Evolutionary conservation across 805 yeast species (phyloP), one percentile per base, ranked within the genome.

Genomic region (Ogataea allantospora): DNA sequence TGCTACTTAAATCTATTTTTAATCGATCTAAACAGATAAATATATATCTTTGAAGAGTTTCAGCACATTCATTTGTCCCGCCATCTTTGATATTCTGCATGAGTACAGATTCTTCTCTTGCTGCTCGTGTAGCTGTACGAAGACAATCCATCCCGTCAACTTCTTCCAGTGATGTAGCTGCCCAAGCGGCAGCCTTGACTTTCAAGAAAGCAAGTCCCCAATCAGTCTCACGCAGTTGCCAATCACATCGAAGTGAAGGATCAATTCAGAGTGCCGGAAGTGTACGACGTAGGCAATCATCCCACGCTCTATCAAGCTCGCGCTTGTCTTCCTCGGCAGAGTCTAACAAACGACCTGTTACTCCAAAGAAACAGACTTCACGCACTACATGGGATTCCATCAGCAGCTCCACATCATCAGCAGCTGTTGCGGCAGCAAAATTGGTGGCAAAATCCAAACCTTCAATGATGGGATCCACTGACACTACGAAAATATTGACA

Each of bases 401-500:
- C 6, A 60, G 56, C 35, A 49, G 39, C 9, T 35, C 48, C 7
- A 57, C 63, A 16, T 62, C 66, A 1, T 44, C 57, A 0, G 51
- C 54, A 7, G 67, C 67, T 2, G 30, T 63, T 10, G 64, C 64
- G 2, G 67, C 67, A 4, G 67, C 67, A 0, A 48, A 63, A 3
- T 21, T 54, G n/a, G 61, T 62, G n/a, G 63, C 66, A 7, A 57
- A 54, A 31, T 30, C 52, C 3, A 59, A 50, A 9, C 64, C 67
- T 3, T 24, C 44, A 4, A 38, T 50, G 20, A 55, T 62, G 57
- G 46, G 43, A 7, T 51, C 62, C 5, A 27, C 32, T 12, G 44
- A 38, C 32, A 38, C 20, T 15, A 17, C 30, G 13, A 19, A 12
- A 5, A 11, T n/a, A 16, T 12, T 14, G 12, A 16, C 35, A 10